These are phyloP conservation scores for Anisogramma anomala DNA, from an alignment of 2,329 filamentous ascomycete species.

Conservation along the genomic window DNA sequence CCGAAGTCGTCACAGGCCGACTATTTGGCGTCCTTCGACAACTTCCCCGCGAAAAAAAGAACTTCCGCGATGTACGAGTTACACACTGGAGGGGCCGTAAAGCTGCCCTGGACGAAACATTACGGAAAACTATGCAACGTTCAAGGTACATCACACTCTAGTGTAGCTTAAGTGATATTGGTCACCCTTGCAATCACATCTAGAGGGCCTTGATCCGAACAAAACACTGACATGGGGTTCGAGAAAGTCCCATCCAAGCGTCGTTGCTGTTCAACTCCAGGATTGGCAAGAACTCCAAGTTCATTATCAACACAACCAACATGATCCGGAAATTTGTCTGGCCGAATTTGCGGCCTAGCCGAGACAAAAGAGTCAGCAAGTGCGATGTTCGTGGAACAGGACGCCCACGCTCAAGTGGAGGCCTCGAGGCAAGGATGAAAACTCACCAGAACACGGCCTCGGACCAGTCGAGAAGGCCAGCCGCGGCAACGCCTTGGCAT, in stretches of 20 bases:
- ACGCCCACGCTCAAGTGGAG: too few species aligned
- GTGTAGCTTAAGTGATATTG: too few species aligned
- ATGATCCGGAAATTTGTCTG: constrained; percentile 17
- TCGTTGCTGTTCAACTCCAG: constrained; percentile 9
- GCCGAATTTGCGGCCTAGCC: constrained; percentile 17
- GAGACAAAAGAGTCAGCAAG: not conserved
- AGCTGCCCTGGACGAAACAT: too few species aligned
- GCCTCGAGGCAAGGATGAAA: not conserved
- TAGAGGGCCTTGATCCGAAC: constrained; percentile 1
- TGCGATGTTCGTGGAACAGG: too few species aligned
- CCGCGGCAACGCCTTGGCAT: constrained; percentile 6
- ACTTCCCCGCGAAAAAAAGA: too few species aligned
- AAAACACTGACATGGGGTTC: constrained; percentile 10
- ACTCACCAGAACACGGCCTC: constrained; percentile 8
- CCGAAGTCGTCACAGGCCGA: too few species aligned
- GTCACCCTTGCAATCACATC: not conserved
- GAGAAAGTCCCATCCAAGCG: constrained; percentile 4
- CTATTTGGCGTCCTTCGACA: too few species aligned
- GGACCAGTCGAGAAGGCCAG: constrained; percentile 4
- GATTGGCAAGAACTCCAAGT: constrained; percentile 17
- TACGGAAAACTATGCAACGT: too few species aligned
- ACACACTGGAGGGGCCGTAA: too few species aligned
- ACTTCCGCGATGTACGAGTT: too few species aligned
- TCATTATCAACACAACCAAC: constrained; percentile 16
- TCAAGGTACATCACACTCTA: too few species aligned